Base-by-base conservation (phyloP, 805 yeast genomes). In the Wickerhamomyces sydowiorum region DNA sequence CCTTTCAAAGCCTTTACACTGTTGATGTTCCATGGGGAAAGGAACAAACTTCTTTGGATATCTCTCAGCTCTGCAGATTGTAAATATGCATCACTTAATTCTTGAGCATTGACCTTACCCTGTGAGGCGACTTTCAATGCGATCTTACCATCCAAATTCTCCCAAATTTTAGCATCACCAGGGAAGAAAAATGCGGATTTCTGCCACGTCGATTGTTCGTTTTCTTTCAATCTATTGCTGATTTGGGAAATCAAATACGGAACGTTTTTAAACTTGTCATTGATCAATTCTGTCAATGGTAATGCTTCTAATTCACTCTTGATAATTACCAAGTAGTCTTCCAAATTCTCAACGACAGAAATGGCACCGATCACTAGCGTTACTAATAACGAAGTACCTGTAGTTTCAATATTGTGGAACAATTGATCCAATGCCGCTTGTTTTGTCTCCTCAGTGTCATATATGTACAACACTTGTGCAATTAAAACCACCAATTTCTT, bases 371-470 rank as follows among this genome's bases (percentile, higher is more conserved):
- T 67, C 1, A 88, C 76, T 44, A 90, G 61, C 0, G 86, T 81
- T 2, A 86, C 78, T 20, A 78, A 54, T 36, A 87, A 62, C 3
- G 89, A 78, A 1, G 85, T 69, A 0, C 95, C 96, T 43, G 74
- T 61, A 4, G 64, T 67, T 45, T 75, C 82, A 32, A 89, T 76
- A 51, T 72, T 78, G 20, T 73, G 70, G 51, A 85, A 82, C 35
- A 91, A 62, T 59, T 88, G 96, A 52, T 89, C 96, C 37, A 86
- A 56, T 0, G 97, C 96, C 1, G 89, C 90, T 48, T 80, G 83
- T 44, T 78, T 81, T 1, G 93, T 79, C 5, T 85, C 93, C n/a
- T 75, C 78, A 0, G 79, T 75, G n/a, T 79, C 84, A 43, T 76
- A 76, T 2, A 87, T 86, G 65, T 82, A 84, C 38, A 93, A 67